Conservation (phyloP, 1,284 basidiomycete genomes). For the Cryptococcus hybrid region DNA sequence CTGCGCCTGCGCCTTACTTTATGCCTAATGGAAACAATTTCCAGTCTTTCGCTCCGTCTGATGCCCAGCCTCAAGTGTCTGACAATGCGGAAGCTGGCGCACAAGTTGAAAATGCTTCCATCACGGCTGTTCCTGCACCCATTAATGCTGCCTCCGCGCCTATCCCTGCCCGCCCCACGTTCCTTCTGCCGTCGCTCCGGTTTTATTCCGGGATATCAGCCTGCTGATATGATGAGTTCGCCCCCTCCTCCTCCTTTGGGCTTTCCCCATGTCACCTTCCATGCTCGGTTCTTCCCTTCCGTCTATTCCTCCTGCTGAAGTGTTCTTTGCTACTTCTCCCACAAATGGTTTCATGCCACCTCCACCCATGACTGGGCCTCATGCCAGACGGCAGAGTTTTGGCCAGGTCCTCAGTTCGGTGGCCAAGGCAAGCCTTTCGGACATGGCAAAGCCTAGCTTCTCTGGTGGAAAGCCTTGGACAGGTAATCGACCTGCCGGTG, state of each 20-base stretch:
- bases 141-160: background rate
- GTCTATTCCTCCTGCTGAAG: slow-evolving; percentile 34
- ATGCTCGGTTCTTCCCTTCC: slow-evolving; percentile 48
- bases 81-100: background rate
- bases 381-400: slow-evolving; percentile 25
- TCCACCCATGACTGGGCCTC: slow-evolving; percentile 8
- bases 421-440: slow-evolving; percentile 21
- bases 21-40: slow-evolving; percentile 18
- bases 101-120: background rate
- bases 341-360: slow-evolving; percentile 22
- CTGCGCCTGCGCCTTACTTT: slow-evolving; percentile 19
- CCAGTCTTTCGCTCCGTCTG: slow-evolving; percentile 11
- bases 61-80: slow-evolving; percentile 1
- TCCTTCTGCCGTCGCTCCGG: slow-evolving; percentile 22
- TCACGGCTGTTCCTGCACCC: background rate
- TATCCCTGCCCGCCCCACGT: slow-evolving; percentile 11
- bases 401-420: slow-evolving; percentile 21
- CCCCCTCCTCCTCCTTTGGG: slow-evolving; percentile 24
- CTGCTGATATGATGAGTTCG: slow-evolving; percentile 18
- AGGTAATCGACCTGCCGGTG: slow-evolving; percentile 10
- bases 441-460: slow-evolving; percentile 46
- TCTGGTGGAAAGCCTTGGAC: slow-evolving; percentile 37
- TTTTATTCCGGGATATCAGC: slow-evolving; percentile 28
- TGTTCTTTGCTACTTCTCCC: slow-evolving; percentile 42
- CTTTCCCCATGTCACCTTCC: slow-evolving; percentile 37